Base-by-base conservation (phyloP, 2,329 filamentous ascomycete genomes). In the Bipolaris zeicola region DNA sequence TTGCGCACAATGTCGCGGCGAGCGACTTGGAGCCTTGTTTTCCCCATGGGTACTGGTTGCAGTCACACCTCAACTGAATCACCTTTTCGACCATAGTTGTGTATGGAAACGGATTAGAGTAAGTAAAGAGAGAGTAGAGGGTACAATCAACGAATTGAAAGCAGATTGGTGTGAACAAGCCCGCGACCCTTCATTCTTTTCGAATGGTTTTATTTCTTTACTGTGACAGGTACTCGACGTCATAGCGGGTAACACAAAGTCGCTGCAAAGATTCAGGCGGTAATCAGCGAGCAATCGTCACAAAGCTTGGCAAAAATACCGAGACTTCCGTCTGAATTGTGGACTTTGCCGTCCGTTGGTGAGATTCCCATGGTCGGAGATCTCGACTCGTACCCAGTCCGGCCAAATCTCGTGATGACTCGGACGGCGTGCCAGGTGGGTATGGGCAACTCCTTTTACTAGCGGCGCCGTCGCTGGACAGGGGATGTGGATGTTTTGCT, bases 11-110 rank as follows among this genome's bases (percentile, higher is more conserved):
- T 39, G 80, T 81, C 1, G 87, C 89, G 11, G 87, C 86, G 11
- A 91, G 74, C 0, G 89, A 91, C 2, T 87, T 73, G 13, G 80
- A 81, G 26, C 89, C 89, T 64, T 83, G 81, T 70, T 87, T 89
- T 2, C 89, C 90, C 89, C 89, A 92, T 10, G 83, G 81, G 62
- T 91, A 91, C 64, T 87, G 77, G 70, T 85, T 86, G 70, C 82
- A 83, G 41, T 77, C 74, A 65, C 82, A 85, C 63, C 80, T 80
- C 22, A 86, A 68, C 64, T 84, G 82, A 55, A 85, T 77, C 10
- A 85, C 78, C 53, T 80, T 79, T 38, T 82, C 76, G 34, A 78
- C 73, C 81, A 84, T 84, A 34, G 36, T 71, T 61, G 57, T 10
- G 18, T 34, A 44, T 38, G 26, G 22, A 24, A 33, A 14, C 28